Conservation (phyloP, 1,284 basidiomycete species). For the Ganoderma resinaceum region DNA sequence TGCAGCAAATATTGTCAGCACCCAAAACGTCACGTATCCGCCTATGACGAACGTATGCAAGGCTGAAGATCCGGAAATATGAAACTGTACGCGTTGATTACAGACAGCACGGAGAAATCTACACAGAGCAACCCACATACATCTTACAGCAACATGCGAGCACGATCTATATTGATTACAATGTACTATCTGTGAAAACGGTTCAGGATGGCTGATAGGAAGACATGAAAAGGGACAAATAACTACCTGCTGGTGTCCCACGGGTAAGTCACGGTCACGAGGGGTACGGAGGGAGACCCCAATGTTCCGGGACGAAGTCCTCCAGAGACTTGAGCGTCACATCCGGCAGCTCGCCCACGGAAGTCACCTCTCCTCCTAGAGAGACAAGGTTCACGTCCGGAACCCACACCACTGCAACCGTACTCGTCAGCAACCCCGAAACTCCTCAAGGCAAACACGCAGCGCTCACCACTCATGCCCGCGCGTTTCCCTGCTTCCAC, state of each 20-base stretch:
- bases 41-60: neutral
- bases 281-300: constrained; percentile 75
- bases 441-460: no score
- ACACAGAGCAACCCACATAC: neutral
- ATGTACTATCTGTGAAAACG: neutral
- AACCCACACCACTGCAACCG: constrained; percentile 72
- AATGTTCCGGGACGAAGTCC: constrained; percentile 75
- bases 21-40: neutral
- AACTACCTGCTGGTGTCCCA: neutral
- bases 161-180: neutral
- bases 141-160: neutral
- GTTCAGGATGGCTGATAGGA: neutral
- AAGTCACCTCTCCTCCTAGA: constrained; percentile 44
- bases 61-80: neutral
- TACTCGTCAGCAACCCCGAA: neutral
- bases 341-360: constrained; percentile 24
- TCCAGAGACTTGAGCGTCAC: constrained; percentile 53
- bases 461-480: constrained; percentile 76
- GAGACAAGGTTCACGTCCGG: constrained; percentile 69
- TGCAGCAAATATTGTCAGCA: neutral
- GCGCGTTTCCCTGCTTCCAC: constrained; percentile 79
- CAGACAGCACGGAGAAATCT: neutral
- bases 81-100: neutral
- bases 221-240: neutral
- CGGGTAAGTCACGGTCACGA: neutral